Evolutionary conservation across 2,329 filamentous ascomycete species (phyloP).

Genomic region (Venturia nashicola): DNA sequence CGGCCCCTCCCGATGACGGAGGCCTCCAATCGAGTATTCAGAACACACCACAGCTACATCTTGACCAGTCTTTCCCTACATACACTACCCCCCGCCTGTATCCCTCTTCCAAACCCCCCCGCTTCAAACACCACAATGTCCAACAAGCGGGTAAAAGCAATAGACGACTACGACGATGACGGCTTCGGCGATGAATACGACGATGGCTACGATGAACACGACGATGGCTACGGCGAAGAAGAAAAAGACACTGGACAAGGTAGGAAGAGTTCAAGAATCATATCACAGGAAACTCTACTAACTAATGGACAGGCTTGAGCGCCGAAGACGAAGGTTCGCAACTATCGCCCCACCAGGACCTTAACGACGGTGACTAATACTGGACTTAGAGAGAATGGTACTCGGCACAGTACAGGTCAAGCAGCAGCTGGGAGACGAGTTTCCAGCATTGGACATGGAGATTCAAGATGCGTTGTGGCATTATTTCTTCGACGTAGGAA

Average conservation of each 20-base stretch:
- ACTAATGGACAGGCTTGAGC: slow-evolving; percentile 17
- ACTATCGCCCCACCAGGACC: background rate
- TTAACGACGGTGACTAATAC: slow-evolving; percentile 6
- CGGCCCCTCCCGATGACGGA: background rate
- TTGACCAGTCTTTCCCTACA: background rate
- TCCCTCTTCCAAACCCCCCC: background rate
- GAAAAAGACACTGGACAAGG: slow-evolving; percentile 17
- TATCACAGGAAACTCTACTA: background rate
- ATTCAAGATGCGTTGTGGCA: slow-evolving; percentile 90
- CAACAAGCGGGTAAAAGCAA: slow-evolving; percentile 32
- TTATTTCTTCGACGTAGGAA: slow-evolving; percentile 88
- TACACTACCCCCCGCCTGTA: background rate
- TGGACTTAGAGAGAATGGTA: slow-evolving; percentile 41
- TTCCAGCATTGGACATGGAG: slow-evolving; percentile 53
- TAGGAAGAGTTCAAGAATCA: background rate
- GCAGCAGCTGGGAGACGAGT: slow-evolving; percentile 49
- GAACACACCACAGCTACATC: background rate
- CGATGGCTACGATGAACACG: slow-evolving; percentile 37
- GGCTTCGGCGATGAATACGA: slow-evolving; percentile 37
- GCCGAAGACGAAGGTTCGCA: slow-evolving; percentile 25
- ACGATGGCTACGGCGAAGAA: slow-evolving; percentile 25
- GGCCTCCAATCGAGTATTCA: background rate
- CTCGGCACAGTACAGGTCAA: slow-evolving; percentile 55
- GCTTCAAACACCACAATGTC: slow-evolving; percentile 6
- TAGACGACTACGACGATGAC: slow-evolving; percentile 39